These are phyloP conservation scores for Huntiella decipiens DNA, from an alignment of 2,329 filamentous ascomycete genomes.

Conservation along the genomic window DNA sequence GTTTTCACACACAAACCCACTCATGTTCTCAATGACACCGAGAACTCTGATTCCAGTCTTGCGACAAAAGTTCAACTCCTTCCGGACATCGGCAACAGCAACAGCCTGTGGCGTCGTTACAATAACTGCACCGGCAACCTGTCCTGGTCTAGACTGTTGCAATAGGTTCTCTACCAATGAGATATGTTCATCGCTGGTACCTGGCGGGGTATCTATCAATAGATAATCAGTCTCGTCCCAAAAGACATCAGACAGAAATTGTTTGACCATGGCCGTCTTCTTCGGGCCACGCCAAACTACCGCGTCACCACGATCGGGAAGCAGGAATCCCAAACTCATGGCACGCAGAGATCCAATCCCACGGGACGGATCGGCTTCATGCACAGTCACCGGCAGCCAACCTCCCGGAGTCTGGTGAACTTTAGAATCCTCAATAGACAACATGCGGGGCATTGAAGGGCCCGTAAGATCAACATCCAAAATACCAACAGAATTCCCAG, in stretches of 20 bases:
- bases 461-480: slow-evolving; percentile 93
- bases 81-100: slow-evolving; percentile 79
- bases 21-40: slow-evolving; percentile 95
- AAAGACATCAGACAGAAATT: slow-evolving; percentile 80
- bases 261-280: slow-evolving; percentile 96
- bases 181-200: slow-evolving; percentile 94
- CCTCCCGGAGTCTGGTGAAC: slow-evolving; percentile 81
- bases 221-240: slow-evolving; percentile 84
- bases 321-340: slow-evolving; percentile 86
- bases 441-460: slow-evolving; percentile 87
- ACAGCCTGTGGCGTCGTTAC: slow-evolving; percentile 95
- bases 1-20: slow-evolving; percentile 66
- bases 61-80: slow-evolving; percentile 81
- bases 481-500: slow-evolving; percentile 78
- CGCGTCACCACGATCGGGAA: slow-evolving; percentile 66
- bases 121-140: slow-evolving; percentile 73
- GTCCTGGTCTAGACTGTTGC: slow-evolving; percentile 38
- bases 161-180: slow-evolving; percentile 76
- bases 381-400: slow-evolving; percentile 78
- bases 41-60: slow-evolving; percentile 66
- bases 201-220: slow-evolving; percentile 87
- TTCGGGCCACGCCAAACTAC: slow-evolving; percentile 97
- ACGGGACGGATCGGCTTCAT: slow-evolving; percentile 34
- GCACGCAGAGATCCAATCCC: slow-evolving; percentile 50
- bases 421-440: slow-evolving; percentile 73